Evolutionary conservation across 148 eudicot species (phyloP), one percentile per base, ranked within the genome.

Genomic region (Silene uniflora): DNA sequence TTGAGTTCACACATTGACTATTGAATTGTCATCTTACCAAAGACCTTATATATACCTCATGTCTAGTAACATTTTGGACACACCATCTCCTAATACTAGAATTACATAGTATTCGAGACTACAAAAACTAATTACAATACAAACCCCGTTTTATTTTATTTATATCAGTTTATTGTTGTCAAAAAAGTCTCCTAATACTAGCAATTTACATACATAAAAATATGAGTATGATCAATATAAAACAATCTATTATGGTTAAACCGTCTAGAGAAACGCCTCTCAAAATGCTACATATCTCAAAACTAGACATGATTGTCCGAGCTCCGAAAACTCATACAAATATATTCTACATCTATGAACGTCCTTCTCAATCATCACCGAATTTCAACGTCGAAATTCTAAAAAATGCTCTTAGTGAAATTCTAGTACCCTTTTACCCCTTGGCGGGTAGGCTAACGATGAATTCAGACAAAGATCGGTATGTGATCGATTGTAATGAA

Each of bases 351-450:
- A 22, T 73, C 19, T 73, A 73, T 21, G 16, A 73, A 3, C 76
- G 24, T 3, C 72, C 72, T 22, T 17, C 59, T 10, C 12, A n/a
- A 10, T 35, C 67, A 10, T 1, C 67, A 39, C 62, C 16, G 0
- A 32, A 23, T 4, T 73, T 73, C 21, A 5, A 73, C 66, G 47
- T 66, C 12, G 47, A 73, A 42, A 73, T 60, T 21, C 27, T 73
- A 16, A 73, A 73, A 42, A 59, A 73, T 21, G 76, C 76, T 1
- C 76, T 73, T 10, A 73, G 76, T 35, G 62, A 73, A 73, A 32
- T 61, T 14, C n/a, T 73, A n/a, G 76, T 73, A 19, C 76, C 67
- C 44, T 73, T n/a, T 5, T 73, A 73, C 21, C 76, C 76, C 2
- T 32, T 73, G n/a, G 76, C 76, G 29, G 76, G 76, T 18, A 39